Conservation (phyloP, 768 basidiomycete genomes). For the Chalciporus chontae region DNA sequence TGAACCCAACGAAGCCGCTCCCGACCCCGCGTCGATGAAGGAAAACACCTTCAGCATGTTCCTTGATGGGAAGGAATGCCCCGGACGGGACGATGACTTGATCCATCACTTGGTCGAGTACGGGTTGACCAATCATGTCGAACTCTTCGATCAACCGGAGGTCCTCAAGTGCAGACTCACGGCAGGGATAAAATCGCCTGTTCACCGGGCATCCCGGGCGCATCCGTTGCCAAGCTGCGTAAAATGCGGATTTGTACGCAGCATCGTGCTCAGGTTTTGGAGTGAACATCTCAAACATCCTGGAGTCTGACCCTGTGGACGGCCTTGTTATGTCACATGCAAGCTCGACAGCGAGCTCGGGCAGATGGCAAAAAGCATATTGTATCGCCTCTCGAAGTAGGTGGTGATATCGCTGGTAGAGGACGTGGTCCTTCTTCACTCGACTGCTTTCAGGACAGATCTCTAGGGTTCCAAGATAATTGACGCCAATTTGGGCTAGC, state of each 20-base stretch:
- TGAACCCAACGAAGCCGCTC: constrained; percentile 8
- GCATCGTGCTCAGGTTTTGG: not conserved
- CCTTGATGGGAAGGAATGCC: constrained; percentile 9
- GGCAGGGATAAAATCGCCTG: constrained; percentile 6
- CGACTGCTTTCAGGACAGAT: constrained; percentile 5
- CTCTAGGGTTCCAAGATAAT: constrained; percentile 14
- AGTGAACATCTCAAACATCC: not conserved
- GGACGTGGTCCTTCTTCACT: constrained; percentile 2
- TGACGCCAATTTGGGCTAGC: constrained; percentile 9
- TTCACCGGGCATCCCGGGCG: not conserved
- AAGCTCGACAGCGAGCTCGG: constrained; percentile 14
- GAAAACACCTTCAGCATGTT: constrained; percentile 11
- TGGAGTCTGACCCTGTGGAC: not conserved
- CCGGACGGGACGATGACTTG: constrained; percentile 12
- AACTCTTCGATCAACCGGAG: constrained; percentile 14
- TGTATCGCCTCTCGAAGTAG: constrained; percentile 10
- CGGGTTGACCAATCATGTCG: constrained; percentile 10
- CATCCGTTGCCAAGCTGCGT: constrained; percentile 3
- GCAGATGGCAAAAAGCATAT: constrained; percentile 10
- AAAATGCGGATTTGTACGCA: constrained; percentile 8
- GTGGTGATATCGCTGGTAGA: constrained; percentile 11
- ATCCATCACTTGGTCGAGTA: constrained; percentile 9
- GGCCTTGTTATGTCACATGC: constrained; percentile 8
- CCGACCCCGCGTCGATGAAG: constrained; percentile 10
- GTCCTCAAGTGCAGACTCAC: constrained; percentile 3